Base-by-base conservation (phyloP, 2,329 filamentous ascomycete species). In the Periconia sp. region DNA sequence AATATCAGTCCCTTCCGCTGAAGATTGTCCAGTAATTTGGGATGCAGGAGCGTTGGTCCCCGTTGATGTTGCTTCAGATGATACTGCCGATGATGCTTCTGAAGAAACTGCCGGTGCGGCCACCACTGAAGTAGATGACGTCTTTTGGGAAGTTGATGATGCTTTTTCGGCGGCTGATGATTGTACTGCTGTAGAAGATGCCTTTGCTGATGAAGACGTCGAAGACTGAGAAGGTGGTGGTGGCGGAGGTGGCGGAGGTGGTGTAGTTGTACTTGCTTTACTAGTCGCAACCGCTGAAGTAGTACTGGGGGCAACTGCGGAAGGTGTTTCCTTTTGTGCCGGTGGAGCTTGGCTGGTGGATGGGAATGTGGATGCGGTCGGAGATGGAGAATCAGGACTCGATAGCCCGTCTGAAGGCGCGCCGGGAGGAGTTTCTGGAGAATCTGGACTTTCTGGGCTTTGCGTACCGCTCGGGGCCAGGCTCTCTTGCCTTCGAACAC, bases 401-500 rank as follows among this genome's bases (percentile, higher is more conserved):
- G 23, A 23, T 12, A 12, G 17, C 21, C 19, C 22, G 30, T 7
- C 31, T 15, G 32, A 35, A 25, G 29, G 15, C 8, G 8, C 21
- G 16, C 26, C n/a, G 15, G 17, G 18, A 9, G 40, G 33, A n/a
- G 28, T 32, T 11, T 45, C 48, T 5, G 36, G 32, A 5, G 40
- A 40, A 2, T 39, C 52, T 25, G 60, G 60, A 32, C 57, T 61
- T 19, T 65, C 54, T 13, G 56, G 53, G 5, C 44, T 44, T 32
- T n/a, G n/a, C n/a, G n/a, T n/a, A n/a, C n/a, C n/a, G n/a, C n/a
- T n/a, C n/a, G n/a, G n/a, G n/a, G n/a, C n/a, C n/a, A n/a, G n/a
- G n/a, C n/a, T n/a, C 18, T 42, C 54, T 48, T 65, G 54, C 49
- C 63, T 50, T 25, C 54, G 55, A 17, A 52, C 24, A 18, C 13